Base-by-base conservation (phyloP, 164 flowering plant genomes). In the Nymphaea colorata region DNA sequence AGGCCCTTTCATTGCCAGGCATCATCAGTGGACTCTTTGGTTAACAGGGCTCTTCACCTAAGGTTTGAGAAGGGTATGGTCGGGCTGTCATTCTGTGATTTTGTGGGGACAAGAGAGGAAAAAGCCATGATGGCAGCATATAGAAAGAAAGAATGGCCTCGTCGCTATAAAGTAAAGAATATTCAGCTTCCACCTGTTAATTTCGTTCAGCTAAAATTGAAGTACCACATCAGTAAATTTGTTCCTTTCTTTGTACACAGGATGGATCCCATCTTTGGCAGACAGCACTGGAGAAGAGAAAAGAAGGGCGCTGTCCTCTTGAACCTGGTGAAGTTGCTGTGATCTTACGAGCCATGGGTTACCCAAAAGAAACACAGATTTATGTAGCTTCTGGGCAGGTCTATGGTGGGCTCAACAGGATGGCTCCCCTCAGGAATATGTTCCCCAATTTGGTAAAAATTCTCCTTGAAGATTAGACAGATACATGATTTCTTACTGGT, bases 61-160 rank as follows among this genome's bases (percentile, higher is more conserved):
- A 87, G 99, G 65, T 95, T 95, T 78, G 99, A 95, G 87, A 92
- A 95, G 76, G 99, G 99, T 36, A 92, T 90, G 99, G 99, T 95
- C 6, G 99, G 99, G 61, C 81, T 92, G 59, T 95, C 99, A 4
- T 95, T 95, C 72, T 92, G 99, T 75, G 99, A 95, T 84, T 95
- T 95, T 76, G 98, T 95, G 75, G 99, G 98, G 64, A 88, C 97
- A 63, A 83, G 99, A 77, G 88, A 89, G 45, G 99, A 95, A 82
- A 92, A 95, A 79, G 88, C 79, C 62, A 81, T 73, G 74, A 95
- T 95, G 99, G 94, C 94, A 59, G 82, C 84, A 71, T 95, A 95
- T 76, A 84, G 99, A 69, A 82, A 83, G 72, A 92, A 95, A 70
- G 99, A 95, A 82, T 95, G 99, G 99, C 99, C 98, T 73, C 85